Conservation (phyloP, 208 protist species). For the Novymonas esmeraldas region DNA sequence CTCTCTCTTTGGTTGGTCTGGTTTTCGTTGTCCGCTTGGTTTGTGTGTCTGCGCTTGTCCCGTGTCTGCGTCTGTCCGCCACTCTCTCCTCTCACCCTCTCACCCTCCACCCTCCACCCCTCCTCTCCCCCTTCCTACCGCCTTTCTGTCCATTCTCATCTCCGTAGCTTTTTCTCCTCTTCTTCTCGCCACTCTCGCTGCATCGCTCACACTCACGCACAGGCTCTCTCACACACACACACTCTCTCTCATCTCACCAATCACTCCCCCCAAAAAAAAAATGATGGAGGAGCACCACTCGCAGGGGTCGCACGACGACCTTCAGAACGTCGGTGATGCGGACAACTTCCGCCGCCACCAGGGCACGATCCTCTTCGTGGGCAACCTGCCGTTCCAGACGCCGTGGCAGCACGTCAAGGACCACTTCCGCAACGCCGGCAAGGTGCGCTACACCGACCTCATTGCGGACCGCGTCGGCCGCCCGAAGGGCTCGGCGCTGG, state of each 20-base stretch:
- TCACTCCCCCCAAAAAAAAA: too few relatives aligned
- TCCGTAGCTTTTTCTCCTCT: too few relatives aligned
- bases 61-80: too few relatives aligned
- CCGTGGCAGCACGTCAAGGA: conserved; percentile 92
- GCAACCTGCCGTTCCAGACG: conserved; percentile 87
- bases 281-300: conserved; percentile 46
- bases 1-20: too few relatives aligned
- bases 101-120: too few relatives aligned
- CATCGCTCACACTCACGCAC: too few relatives aligned
- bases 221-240: conserved; percentile 1
- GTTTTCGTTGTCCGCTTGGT: too few relatives aligned
- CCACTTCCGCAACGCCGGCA: conserved; percentile 80
- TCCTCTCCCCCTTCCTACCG: too few relatives aligned
- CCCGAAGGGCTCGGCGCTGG: conserved; percentile 85
- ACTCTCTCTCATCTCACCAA: not conserved
- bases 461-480: conserved; percentile 73
- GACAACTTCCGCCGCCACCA: conserved; percentile 54
- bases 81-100: too few relatives aligned
- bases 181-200: too few relatives aligned
- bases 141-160: too few relatives aligned
- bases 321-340: conserved; percentile 24
- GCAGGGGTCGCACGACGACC: conserved; percentile 31
- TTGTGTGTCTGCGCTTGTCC: too few relatives aligned
- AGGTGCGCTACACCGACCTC: conserved; percentile 88
- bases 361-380: conserved; percentile 86